Evolutionary conservation across 2,329 filamentous ascomycete genomes (phyloP).

Genomic region (Phyllosticta citrichinensis): DNA sequence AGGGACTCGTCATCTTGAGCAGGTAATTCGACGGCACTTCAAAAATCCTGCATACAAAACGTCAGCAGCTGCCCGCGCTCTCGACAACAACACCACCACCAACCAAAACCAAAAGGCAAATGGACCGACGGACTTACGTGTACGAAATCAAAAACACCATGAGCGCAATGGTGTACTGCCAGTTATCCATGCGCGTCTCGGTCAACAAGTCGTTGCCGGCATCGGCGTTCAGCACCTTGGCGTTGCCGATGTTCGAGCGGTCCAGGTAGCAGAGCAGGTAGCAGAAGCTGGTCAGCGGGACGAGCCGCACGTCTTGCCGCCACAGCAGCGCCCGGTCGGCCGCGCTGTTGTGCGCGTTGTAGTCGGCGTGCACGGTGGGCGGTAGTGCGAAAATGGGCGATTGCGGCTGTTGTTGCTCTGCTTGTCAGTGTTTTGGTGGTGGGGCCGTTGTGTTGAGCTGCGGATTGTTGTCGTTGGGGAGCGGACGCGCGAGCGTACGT

Average conservation of each 20-base stretch:
- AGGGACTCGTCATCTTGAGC: conserved; percentile 47
- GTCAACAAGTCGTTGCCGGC: conserved; percentile 52
- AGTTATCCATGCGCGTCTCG: conserved; percentile 50
- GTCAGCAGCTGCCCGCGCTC: too few relatives aligned
- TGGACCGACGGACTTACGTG: conserved; percentile 9
- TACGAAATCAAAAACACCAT: conserved; percentile 23
- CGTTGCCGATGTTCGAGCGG: conserved; percentile 47
- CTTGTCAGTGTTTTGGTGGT: too few relatives aligned
- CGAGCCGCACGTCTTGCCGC: conserved; percentile 49
- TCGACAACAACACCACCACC: not conserved
- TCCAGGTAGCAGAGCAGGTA: conserved; percentile 62
- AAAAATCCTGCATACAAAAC: conserved; percentile 23
- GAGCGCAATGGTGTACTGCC: conserved; percentile 38
- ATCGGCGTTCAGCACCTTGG: conserved; percentile 54
- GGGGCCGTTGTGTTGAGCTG: not conserved
- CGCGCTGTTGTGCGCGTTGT: conserved; percentile 4
- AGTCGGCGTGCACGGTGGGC: conserved; percentile 1
- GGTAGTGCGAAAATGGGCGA: not conserved
- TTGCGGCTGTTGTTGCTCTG: too few relatives aligned
- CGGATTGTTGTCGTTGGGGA: not conserved
- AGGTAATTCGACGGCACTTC: conserved; percentile 49
- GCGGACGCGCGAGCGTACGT: not conserved
- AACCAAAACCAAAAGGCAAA: too few relatives aligned
- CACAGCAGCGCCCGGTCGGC: conserved; percentile 8
- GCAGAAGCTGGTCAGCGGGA: conserved; percentile 53